Conservation (phyloP, 257 asterid genomes). For the Solanum chiquidenum region DNA sequence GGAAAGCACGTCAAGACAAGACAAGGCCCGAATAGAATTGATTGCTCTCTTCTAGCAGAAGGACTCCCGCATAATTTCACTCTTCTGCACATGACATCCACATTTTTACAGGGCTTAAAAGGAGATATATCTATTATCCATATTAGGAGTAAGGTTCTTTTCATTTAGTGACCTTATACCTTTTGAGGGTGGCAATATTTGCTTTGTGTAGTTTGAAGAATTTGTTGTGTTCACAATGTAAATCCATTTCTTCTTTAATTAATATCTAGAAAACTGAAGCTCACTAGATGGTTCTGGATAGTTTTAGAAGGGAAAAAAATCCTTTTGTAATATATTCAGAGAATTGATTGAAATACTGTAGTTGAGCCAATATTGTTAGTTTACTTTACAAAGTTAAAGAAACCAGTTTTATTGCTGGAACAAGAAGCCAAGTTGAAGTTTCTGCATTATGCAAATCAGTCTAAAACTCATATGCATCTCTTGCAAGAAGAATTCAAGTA, state of each 20-base stretch:
- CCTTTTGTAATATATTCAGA: neutral
- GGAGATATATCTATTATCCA: neutral
- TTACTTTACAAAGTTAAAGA: neutral
- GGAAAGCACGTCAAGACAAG: slow-evolving; percentile 45
- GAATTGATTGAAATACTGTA: neutral
- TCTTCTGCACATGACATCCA: neutral
- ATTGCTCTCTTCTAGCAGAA: neutral
- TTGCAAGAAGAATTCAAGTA: too few relatives aligned
- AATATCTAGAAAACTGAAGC: neutral
- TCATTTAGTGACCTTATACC: neutral
- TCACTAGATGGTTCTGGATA: neutral
- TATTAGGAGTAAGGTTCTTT: neutral
- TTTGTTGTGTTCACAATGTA: neutral
- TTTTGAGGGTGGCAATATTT: neutral
- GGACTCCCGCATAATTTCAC: neutral
- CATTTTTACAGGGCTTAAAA: neutral
- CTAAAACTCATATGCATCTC: too few relatives aligned
- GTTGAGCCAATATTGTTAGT: neutral
- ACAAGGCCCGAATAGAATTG: slow-evolving; percentile 10
- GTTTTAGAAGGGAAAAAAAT: neutral
- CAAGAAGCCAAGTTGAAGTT: too few relatives aligned
- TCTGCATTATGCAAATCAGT: too few relatives aligned
- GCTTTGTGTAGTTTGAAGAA: neutral
- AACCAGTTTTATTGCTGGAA: neutral
- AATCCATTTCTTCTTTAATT: neutral